A percentile compares a stretch with the other conserved stretches of the same genome.
phyloP scores from a whole-genome alignment of 2,329 filamentous ascomycete genomes.

The Fusarium solani-melongenae region DNA sequence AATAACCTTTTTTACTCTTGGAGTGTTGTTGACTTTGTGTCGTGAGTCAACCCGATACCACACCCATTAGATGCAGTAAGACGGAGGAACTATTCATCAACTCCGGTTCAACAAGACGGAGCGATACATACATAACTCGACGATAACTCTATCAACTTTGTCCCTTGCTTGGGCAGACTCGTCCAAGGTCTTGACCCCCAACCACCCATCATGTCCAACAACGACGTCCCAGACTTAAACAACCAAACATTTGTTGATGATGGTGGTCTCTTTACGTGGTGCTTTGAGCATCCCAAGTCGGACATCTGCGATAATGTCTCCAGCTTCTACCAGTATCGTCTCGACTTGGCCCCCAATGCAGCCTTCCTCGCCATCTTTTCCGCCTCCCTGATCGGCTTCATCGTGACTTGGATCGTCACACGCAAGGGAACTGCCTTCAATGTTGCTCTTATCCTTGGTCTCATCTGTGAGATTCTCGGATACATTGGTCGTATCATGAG shows the following conservation, averaged over 20 bases:
- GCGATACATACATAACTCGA: not conserved
- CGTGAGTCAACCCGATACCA: not conserved
- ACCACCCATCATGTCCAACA: slow-evolving; percentile 5
- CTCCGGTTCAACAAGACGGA: not conserved
- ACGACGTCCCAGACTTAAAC: slow-evolving; percentile 23
- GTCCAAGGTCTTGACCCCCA: not conserved
- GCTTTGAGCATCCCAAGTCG: slow-evolving; percentile 42
- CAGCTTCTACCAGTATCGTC: slow-evolving; percentile 62
- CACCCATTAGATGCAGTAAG: not conserved
- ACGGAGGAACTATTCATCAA: not conserved
- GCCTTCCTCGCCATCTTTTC: slow-evolving; percentile 63
- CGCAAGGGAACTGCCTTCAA: slow-evolving; percentile 63
- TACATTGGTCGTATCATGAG: slow-evolving; percentile 69
- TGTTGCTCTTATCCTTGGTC: slow-evolving; percentile 64
- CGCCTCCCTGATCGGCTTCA: slow-evolving; percentile 54
- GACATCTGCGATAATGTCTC: slow-evolving; percentile 47
- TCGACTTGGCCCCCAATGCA: slow-evolving; percentile 62
- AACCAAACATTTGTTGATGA: slow-evolving; percentile 36
- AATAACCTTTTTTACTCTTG: not conserved
- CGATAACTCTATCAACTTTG: not conserved
- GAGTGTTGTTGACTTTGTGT: not conserved
- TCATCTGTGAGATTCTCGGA: slow-evolving; percentile 66
- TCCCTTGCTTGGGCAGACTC: not conserved
- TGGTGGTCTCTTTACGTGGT: slow-evolving; percentile 38
- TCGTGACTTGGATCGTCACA: slow-evolving; percentile 54